phyloP scores from a whole-genome alignment of 73 alveolate genomes.

The Tetrahymena thermophila region DNA sequence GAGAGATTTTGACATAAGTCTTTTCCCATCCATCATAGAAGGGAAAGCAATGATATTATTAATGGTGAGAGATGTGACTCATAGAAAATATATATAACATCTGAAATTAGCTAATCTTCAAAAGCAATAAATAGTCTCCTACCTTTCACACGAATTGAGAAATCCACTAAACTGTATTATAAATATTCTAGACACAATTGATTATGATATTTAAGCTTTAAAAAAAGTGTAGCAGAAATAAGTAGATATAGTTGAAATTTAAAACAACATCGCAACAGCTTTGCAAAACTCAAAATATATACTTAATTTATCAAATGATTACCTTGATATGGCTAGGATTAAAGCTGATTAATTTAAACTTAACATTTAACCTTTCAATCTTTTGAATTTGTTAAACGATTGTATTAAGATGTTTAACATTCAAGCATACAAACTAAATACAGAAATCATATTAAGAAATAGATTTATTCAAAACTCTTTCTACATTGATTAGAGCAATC shows the following conservation, averaged over 20 bases:
- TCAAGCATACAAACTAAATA: neutral
- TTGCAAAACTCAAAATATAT: neutral
- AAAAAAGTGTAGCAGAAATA: neutral
- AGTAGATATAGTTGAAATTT: neutral
- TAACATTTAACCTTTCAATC: neutral
- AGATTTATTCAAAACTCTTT: neutral
- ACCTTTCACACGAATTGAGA: neutral
- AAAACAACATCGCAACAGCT: neutral
- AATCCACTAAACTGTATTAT: neutral
- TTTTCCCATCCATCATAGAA: neutral
- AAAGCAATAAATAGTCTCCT: neutral
- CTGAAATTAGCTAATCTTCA: neutral
- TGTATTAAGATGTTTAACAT: neutral
- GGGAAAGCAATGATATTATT: neutral
- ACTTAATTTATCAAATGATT: neutral
- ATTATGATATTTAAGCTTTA: neutral
- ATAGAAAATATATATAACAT: neutral
- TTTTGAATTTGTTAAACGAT: neutral
- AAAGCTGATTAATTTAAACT: neutral
- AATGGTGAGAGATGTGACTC: neutral
- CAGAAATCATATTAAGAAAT: neutral
- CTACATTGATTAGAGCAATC: neutral
- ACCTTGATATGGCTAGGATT: neutral
- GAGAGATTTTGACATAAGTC: neutral
- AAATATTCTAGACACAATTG: neutral